These are phyloP conservation scores for Aureobasidium sp. DNA, from an alignment of 2,329 filamentous ascomycete genomes.

Conservation along the genomic window DNA sequence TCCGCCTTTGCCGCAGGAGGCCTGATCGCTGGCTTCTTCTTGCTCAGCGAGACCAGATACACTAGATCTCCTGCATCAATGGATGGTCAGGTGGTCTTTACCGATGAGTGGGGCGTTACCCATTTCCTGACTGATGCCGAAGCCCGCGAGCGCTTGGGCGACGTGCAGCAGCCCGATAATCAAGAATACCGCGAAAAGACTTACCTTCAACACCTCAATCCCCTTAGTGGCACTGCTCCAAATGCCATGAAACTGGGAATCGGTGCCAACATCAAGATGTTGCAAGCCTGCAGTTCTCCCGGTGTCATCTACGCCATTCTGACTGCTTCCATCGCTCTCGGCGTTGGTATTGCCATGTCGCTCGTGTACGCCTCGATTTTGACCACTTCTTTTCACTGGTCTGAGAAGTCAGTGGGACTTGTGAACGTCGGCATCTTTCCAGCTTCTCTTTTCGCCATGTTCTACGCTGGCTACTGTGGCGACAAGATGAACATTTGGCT, in stretches of 20 bases:
- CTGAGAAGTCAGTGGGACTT: conserved; percentile 22
- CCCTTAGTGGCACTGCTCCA: conserved; percentile 14
- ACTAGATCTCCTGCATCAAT: conserved; percentile 30
- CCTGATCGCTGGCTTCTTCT: conserved; percentile 34
- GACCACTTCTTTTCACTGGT: conserved; percentile 30
- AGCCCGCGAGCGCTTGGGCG: conserved; percentile 21
- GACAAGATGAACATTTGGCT: conserved; percentile 26
- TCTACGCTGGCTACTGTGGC: conserved; percentile 24
- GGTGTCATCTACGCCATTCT: conserved; percentile 36
- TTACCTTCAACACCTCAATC: conserved; percentile 20
- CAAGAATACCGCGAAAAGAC: conserved; percentile 12
- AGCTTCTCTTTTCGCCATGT: conserved; percentile 22
- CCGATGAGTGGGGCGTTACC: conserved; percentile 36
- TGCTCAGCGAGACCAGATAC: conserved; percentile 37
- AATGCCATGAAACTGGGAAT: conserved; percentile 18
- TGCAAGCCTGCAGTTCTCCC: conserved; percentile 31
- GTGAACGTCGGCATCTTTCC: conserved; percentile 24
- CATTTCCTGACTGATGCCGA: conserved; percentile 29
- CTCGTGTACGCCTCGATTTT: conserved; percentile 35
- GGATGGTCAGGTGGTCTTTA: conserved; percentile 32
- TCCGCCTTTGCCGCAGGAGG: conserved; percentile 31
- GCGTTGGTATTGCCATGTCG: conserved; percentile 33
- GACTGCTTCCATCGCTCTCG: conserved; percentile 33
- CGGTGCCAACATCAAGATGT: conserved; percentile 27
- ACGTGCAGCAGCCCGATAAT: conserved; percentile 6